These are phyloP conservation scores for Solanum microdontum DNA, from an alignment of 257 asterid species.

Conservation along the genomic window DNA sequence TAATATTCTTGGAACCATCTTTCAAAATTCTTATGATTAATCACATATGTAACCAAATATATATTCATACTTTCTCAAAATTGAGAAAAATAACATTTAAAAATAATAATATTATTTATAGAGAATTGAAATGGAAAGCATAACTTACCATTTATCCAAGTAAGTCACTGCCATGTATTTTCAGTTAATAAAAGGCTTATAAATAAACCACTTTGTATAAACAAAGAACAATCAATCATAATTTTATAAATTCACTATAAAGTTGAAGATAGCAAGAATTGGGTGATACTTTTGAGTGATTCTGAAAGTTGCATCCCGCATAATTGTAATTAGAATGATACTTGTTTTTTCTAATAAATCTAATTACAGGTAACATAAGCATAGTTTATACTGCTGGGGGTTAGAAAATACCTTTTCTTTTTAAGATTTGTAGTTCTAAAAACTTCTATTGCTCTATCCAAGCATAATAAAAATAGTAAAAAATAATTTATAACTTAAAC, in stretches of 20 bases:
- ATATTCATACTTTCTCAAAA: neutral
- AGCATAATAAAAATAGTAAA: too few relatives aligned
- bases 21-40: neutral
- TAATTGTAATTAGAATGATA: too few relatives aligned
- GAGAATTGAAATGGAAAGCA: neutral
- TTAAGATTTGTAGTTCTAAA: neutral
- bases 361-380: neutral
- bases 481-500: too few relatives aligned
- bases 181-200: neutral
- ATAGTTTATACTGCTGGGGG: neutral
- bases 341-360: too few relatives aligned
- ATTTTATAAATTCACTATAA: neutral
- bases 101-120: too few relatives aligned
- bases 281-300: neutral
- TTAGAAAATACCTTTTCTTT: neutral
- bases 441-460: neutral
- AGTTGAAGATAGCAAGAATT: neutral
- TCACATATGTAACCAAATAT: neutral
- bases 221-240: neutral
- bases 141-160: neutral
- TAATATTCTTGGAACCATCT: neutral
- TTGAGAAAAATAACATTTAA: too few relatives aligned
- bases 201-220: too few relatives aligned
- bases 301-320: neutral
- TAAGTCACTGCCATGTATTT: neutral